These are phyloP conservation scores for Eucalyptus paniculata DNA, from an alignment of 345 rosid genomes.

Conservation along the genomic window DNA sequence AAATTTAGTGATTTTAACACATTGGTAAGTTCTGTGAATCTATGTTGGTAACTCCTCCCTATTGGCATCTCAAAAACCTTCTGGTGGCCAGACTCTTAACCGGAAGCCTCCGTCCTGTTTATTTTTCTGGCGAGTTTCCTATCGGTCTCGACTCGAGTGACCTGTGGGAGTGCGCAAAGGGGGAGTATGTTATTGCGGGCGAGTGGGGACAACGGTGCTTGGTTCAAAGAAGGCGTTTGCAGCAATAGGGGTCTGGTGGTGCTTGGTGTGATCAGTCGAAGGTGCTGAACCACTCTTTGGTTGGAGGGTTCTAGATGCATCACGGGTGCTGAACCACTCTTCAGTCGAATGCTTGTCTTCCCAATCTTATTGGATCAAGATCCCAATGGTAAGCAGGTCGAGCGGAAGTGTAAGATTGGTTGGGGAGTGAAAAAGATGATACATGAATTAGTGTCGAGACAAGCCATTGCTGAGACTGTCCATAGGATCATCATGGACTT, in stretches of 20 bases:
- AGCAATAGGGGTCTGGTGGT: constrained; percentile 5
- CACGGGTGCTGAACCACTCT: neutral
- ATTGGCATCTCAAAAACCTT: neutral
- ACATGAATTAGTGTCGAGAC: neutral
- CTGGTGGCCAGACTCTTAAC: constrained; percentile 17
- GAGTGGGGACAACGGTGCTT: neutral
- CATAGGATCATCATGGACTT: neutral
- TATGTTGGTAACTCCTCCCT: neutral
- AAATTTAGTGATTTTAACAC: constrained; percentile 1
- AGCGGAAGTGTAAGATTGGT: constrained; percentile 7
- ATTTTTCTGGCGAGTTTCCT: constrained; percentile 25
- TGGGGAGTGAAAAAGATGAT: neutral
- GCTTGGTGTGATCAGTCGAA: constrained; percentile 36
- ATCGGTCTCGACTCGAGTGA: constrained; percentile 9
- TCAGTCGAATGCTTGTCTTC: neutral
- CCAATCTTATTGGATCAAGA: constrained; percentile 6
- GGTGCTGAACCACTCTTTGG: neutral
- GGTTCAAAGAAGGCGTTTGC: neutral
- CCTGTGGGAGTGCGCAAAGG: constrained; percentile 9
- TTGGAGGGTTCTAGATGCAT: constrained; percentile 17
- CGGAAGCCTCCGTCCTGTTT: constrained; percentile 9
- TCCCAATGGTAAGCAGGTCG: neutral
- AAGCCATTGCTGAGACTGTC: neutral
- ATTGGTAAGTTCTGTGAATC: neutral
- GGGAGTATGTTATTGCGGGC: constrained; percentile 20